phyloP scores from a whole-genome alignment of 2,329 filamentous ascomycete species.

The Biscogniauxia sp. region DNA sequence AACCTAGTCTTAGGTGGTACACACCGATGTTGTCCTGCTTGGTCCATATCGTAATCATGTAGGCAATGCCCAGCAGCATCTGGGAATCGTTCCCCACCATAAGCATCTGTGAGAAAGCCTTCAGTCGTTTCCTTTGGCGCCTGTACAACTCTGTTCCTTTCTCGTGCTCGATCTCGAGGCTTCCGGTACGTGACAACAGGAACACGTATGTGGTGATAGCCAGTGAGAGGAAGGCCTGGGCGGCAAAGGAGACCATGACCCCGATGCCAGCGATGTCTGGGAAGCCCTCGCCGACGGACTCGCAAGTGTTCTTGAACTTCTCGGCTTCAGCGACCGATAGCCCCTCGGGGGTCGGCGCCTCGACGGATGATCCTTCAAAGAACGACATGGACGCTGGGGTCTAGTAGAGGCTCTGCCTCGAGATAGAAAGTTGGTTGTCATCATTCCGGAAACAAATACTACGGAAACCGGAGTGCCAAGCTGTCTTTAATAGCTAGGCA shows the following conservation, averaged over 20 bases:
- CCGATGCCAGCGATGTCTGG: conserved; percentile 15
- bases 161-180: conserved; percentile 10
- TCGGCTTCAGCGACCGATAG: neutral
- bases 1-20: conserved; percentile 15
- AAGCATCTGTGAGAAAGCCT: conserved; percentile 14
- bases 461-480: neutral
- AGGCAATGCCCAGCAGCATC: conserved; percentile 14
- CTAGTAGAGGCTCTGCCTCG: neutral
- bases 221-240: conserved; percentile 15
- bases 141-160: conserved; percentile 6
- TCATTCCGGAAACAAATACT: neutral
- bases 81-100: conserved; percentile 18
- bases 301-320: conserved; percentile 2
- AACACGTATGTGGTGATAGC: conserved; percentile 12
- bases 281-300: conserved; percentile 9
- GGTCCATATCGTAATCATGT: conserved; percentile 16
- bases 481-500: neutral
- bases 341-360: neutral
- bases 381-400: neutral
- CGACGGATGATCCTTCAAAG: neutral
- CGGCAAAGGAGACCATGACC: conserved; percentile 14
- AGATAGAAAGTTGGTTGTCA: neutral
- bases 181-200: conserved; percentile 11
- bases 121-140: conserved; percentile 7
- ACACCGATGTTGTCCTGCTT: conserved; percentile 11